phyloP scores from a whole-genome alignment of 495 filamentous ascomycete species.

The Podospora pseudoanserina region DNA sequence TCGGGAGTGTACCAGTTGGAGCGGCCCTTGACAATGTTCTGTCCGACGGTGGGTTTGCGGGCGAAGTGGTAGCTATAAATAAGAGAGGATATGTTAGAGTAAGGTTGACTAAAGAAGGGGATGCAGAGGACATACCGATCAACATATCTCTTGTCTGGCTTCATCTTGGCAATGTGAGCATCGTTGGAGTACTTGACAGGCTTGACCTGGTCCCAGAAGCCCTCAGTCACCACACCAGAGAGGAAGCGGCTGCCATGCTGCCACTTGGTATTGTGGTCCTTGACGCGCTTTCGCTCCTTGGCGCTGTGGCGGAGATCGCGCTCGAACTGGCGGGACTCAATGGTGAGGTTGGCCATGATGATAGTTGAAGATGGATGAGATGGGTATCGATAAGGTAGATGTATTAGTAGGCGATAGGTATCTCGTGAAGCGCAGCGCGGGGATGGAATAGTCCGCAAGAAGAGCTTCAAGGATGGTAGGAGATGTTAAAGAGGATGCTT shows the following conservation, averaged over 20 bases:
- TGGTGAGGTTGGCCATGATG: conserved; percentile 20
- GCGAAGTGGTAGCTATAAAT: conserved; percentile 15
- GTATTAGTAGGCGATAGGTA: not conserved
- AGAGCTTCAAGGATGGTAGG: not conserved
- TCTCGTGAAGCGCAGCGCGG: not conserved
- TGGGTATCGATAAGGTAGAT: not conserved
- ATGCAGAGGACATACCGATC: conserved; percentile 8
- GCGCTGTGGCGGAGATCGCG: conserved; percentile 44
- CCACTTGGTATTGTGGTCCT: conserved; percentile 44
- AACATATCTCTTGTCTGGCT: conserved; percentile 22
- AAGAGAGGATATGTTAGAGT: conserved; percentile 2
- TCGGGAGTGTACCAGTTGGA: conserved; percentile 17
- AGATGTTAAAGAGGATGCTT: not conserved
- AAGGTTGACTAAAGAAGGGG: too few species aligned
- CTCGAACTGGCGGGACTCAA: conserved; percentile 26
- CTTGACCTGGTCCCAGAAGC: conserved; percentile 9
- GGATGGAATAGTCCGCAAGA: not conserved
- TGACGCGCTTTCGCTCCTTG: conserved; percentile 43
- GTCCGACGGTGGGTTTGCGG: conserved; percentile 21
- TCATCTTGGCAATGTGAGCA: conserved; percentile 31
- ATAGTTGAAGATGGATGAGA: not conserved
- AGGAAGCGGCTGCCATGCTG: conserved; percentile 30
- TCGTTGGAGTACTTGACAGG: conserved; percentile 17
- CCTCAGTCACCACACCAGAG: conserved; percentile 21
- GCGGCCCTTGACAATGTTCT: conserved; percentile 40